Evolutionary conservation across 352 stramenopile species (phyloP), one percentile per base, ranked within the genome.

Genomic region (Globisporangium mamillatum): DNA sequence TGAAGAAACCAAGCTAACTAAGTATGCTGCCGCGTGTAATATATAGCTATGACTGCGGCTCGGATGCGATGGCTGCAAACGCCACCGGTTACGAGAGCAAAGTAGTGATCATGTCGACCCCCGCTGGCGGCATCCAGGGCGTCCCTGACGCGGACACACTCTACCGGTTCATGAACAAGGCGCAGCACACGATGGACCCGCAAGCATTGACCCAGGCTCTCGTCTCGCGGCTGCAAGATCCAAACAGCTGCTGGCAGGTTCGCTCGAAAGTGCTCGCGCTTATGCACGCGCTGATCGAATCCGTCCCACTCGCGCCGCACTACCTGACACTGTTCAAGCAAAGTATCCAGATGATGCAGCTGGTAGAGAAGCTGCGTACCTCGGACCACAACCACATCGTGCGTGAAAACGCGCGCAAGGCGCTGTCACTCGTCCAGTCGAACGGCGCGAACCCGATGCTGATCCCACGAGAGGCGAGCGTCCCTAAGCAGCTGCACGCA

Each of bases 221-320:
- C 24, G 52, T 38, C 48, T n/a, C 25, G 10, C 73, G 81, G 2
- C 65, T 91, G n/a, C 72, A 85, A 34, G 71, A 85, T 10, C 52
- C 50, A 0, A 52, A 55, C n/a, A 68, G 55, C 10, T 72, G 71
- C 46, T 91, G 81, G 81, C 83, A 90, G 58, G 70, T 84, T 36
- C 81, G 78, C 25, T 79, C 78, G 14, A 90, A 88, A 66, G 64
- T 71, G 24, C 66, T 91, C 34, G 72, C 86, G 57, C 64, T 91
- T 18, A 74, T 91, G 71, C 71, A 87, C 48, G 67, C 84, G 60
- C 50, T 90, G n/a, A 68, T 84, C 16, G 79, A 90, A 64, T 80
- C 79, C 60, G 71, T 29, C 3, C 66, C 76, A 4, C 78, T 86
- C 14, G 63, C 78, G 32, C 56, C 27, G 0, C 56, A 55, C 18